phyloP scores from a whole-genome alignment of 1,284 basidiomycete species.

The Apiotrichum sp. region DNA sequence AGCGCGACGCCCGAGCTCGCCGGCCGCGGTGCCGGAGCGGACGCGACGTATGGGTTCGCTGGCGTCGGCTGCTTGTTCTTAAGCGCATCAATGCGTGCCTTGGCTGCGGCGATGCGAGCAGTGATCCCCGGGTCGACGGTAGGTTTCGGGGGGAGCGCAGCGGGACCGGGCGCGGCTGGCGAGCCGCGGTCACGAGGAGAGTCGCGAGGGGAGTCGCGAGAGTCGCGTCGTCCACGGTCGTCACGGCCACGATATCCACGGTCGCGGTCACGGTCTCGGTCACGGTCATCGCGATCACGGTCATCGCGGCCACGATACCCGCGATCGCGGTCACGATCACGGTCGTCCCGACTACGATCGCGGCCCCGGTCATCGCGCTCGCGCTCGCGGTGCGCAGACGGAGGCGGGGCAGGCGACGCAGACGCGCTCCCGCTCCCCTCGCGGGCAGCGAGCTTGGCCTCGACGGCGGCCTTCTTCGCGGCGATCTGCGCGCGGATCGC shows the following conservation, averaged over 20 bases:
- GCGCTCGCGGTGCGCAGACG: neutral
- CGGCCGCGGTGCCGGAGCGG: neutral
- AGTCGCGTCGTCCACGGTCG: conserved; percentile 9
- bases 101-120: conserved; percentile 68
- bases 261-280: neutral
- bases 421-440: conserved; percentile 27
- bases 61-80: conserved; percentile 43
- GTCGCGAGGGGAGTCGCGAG: conserved; percentile 11
- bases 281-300: neutral
- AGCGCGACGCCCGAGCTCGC: conserved; percentile 56
- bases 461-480: conserved; percentile 74
- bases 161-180: conserved; percentile 33
- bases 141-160: conserved; percentile 42
- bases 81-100: conserved; percentile 68
- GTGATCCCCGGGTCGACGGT: conserved; percentile 58
- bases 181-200: neutral
- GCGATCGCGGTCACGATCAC: neutral
- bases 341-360: neutral
- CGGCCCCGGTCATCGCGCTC: too few species aligned
- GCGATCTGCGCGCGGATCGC: conserved; percentile 63
- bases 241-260: conserved; percentile 6
- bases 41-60: conserved; percentile 5
- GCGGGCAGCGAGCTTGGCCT: conserved; percentile 49
- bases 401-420: conserved; percentile 9
- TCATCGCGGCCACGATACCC: neutral